phyloP scores from a whole-genome alignment of 1,284 basidiomycete genomes.

The Heterobasidion annosum region DNA sequence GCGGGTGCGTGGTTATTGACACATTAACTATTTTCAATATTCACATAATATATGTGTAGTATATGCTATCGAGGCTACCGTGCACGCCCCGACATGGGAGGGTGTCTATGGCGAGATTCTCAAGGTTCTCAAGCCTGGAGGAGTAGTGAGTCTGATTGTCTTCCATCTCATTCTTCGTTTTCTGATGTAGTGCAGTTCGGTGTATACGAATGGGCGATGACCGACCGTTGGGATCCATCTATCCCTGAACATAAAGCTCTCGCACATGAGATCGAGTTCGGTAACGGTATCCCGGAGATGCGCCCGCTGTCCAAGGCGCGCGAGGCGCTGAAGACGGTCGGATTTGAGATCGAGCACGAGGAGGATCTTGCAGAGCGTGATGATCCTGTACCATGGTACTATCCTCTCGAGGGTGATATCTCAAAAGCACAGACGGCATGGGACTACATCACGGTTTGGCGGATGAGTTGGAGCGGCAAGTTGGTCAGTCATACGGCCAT shows the following conservation, averaged over 20 bases:
- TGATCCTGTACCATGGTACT: constrained; percentile 89
- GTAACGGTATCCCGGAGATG: constrained; percentile 94
- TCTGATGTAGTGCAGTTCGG: constrained; percentile 60
- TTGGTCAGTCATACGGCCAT: constrained; percentile 81
- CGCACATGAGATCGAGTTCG: constrained; percentile 74
- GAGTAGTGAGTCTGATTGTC: constrained; percentile 54
- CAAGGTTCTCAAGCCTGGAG: constrained; percentile 95
- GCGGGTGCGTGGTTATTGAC: constrained; percentile 52
- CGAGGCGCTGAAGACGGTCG: constrained; percentile 76
- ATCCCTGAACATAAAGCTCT: constrained; percentile 87
- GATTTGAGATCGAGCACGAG: constrained; percentile 86
- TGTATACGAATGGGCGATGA: constrained; percentile 99
- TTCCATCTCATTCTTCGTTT: constrained; percentile 41
- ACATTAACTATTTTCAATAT: not conserved
- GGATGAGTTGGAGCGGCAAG: constrained; percentile 86
- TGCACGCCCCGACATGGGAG: constrained; percentile 93
- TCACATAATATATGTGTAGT: constrained; percentile 33
- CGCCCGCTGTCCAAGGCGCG: constrained; percentile 69
- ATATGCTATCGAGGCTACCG: constrained; percentile 97
- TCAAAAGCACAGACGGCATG: constrained; percentile 88
- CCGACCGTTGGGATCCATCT: constrained; percentile 85
- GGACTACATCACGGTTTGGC: constrained; percentile 85
- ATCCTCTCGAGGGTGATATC: constrained; percentile 92
- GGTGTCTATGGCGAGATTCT: constrained; percentile 93
- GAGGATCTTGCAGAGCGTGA: constrained; percentile 89